Conservation (phyloP, 2,329 filamentous ascomycete genomes). For the Hysterium pulicare region DNA sequence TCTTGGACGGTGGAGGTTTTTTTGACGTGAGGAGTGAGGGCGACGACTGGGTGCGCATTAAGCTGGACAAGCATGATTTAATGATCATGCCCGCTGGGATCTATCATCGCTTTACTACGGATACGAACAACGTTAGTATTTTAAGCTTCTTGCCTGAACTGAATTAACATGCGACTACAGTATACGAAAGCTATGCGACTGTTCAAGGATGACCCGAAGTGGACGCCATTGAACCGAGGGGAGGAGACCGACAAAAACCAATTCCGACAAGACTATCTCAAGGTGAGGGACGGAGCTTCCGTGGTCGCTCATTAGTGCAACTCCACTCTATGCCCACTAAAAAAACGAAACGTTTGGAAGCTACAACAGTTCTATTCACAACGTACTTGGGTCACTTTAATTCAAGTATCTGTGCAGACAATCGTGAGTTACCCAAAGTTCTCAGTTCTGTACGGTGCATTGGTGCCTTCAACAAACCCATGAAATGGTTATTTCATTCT, state of each 20-base stretch:
- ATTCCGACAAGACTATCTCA: conserved; percentile 74
- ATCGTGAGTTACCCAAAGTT: too few relatives aligned
- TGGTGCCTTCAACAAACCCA: too few relatives aligned
- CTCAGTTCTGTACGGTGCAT: too few relatives aligned
- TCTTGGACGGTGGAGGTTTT: conserved; percentile 81
- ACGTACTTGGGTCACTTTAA: too few relatives aligned
- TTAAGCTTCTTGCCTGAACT: conserved; percentile 2
- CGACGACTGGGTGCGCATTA: conserved; percentile 87
- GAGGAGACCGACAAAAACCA: conserved; percentile 74
- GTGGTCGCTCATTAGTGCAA: too few relatives aligned
- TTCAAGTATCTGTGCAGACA: too few relatives aligned
- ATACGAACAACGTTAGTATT: conserved; percentile 83
- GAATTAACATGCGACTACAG: conserved; percentile 45
- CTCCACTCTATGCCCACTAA: too few relatives aligned
- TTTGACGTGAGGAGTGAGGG: conserved; percentile 84
- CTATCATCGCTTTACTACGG: conserved; percentile 96
- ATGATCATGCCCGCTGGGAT: conserved; percentile 93
- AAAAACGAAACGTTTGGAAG: too few relatives aligned
- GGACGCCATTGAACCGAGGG: conserved; percentile 86
- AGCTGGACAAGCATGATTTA: conserved; percentile 80
- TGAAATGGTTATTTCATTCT: too few relatives aligned
- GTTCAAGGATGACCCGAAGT: conserved; percentile 98
- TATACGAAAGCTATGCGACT: conserved; percentile 94
- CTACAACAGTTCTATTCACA: too few relatives aligned
- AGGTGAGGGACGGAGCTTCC: conserved; percentile 14